Percentiles rank a stretch among this genome's conserved stretches.
Evolutionary conservation across 1,139 yeast genomes (phyloP).

Genomic region (Yamadazyma epiphylla): DNA sequence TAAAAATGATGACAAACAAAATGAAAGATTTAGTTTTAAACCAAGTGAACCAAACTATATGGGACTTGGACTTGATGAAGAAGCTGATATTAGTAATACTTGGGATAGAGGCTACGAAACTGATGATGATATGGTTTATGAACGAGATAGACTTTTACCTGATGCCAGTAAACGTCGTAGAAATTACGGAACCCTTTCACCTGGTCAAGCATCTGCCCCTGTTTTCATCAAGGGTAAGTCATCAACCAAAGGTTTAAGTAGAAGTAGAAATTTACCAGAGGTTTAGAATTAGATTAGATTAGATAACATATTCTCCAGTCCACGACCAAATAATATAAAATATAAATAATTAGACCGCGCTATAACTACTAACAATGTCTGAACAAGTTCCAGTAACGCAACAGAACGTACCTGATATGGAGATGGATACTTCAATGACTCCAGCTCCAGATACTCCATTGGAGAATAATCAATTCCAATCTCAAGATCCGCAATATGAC

Average conservation of each 20-base stretch:
- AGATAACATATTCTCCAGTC: too few species aligned
- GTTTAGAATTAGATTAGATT: too few species aligned
- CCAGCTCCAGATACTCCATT: too few species aligned
- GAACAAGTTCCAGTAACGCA: conserved; percentile 15
- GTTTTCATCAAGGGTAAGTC: conserved; percentile 9
- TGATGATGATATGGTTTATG: conserved; percentile 37
- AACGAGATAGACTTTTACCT: conserved; percentile 31
- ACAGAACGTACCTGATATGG: too few species aligned
- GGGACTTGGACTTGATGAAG: conserved; percentile 33
- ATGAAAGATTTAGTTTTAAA: conserved; percentile 9
- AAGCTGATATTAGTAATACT: conserved; percentile 12
- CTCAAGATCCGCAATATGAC: too few species aligned
- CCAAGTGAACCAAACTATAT: conserved; percentile 31
- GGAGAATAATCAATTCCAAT: too few species aligned
- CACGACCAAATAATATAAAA: too few species aligned
- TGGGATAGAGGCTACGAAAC: conserved; percentile 45
- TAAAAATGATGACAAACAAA: conserved; percentile 4
- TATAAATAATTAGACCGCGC: too few species aligned
- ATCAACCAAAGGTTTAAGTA: conserved; percentile 14
- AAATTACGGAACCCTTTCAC: conserved; percentile 18
- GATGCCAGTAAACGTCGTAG: conserved; percentile 3
- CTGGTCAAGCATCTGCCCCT: conserved; percentile 11
- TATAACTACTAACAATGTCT: conserved; percentile 13
- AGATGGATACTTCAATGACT: too few species aligned
- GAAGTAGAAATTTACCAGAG: conserved; percentile 36